Evolutionary conservation across 345 rosid species (phyloP).

Genomic region (Aquilaria yunnanensis): DNA sequence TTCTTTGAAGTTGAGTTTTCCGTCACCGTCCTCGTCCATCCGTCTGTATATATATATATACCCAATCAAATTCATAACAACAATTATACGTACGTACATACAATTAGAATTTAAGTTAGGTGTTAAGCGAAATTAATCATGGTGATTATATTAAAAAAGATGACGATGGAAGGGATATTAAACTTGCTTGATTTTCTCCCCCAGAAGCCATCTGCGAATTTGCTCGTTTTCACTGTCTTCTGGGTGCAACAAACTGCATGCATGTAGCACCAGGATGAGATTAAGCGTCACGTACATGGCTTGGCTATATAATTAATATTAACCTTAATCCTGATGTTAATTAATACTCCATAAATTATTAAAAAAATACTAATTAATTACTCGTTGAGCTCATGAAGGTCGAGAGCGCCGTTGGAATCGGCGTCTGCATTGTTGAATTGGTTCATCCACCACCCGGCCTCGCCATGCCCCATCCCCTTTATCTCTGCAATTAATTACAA

Average conservation of each 20-base stretch:
- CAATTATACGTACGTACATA: no score
- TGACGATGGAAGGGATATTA: neutral
- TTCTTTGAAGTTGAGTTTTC: conserved; percentile 46
- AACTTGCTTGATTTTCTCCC: conserved; percentile 45
- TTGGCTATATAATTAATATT: no score
- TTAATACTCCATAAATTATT: neutral
- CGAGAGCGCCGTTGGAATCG: conserved; percentile 41
- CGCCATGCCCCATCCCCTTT: conserved; percentile 46
- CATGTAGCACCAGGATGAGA: no score
- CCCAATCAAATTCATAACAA: no score
- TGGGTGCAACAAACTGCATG: conserved; percentile 64
- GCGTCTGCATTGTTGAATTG: conserved; percentile 49
- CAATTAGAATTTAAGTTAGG: no score
- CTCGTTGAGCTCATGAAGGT: conserved; percentile 50
- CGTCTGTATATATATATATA: conserved; percentile 20
- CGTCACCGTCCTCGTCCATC: conserved; percentile 50
- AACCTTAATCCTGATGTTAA: no score
- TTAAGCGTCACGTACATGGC: no score
- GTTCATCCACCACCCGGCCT: conserved; percentile 77
- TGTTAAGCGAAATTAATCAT: neutral
- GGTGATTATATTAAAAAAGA: neutral
- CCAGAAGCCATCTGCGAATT: conserved; percentile 48
- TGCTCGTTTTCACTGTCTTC: conserved; percentile 53
- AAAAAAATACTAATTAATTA: conserved; percentile 11
- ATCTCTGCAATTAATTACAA: conserved; percentile 25